Conservation (phyloP, 2,329 filamentous ascomycete genomes). For the Aspergillus fumigatus region DNA sequence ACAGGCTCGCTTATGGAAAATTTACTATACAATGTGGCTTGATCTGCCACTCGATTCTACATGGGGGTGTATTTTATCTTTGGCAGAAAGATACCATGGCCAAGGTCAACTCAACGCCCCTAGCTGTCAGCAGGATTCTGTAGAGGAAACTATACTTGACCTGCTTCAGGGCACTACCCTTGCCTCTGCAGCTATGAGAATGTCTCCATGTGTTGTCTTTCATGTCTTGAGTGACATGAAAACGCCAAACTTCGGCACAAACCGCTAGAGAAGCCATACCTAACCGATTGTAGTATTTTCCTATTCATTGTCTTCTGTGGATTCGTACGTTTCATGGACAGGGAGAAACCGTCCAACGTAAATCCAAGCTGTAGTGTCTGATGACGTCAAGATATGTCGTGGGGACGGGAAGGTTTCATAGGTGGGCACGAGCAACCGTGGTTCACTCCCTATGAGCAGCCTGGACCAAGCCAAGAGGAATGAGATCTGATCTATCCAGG, state of each 20-base stretch:
- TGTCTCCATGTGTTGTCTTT: neutral
- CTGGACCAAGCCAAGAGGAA: too few species aligned
- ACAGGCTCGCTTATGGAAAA: too few species aligned
- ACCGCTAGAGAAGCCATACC: neutral
- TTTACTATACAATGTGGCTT: neutral
- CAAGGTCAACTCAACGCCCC: neutral
- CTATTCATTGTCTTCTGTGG: neutral
- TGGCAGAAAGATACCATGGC: neutral
- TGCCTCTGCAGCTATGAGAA: neutral
- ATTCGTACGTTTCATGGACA: too few species aligned
- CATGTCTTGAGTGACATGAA: neutral
- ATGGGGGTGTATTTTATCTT: neutral
- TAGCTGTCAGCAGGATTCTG: too few species aligned
- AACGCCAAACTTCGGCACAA: neutral
- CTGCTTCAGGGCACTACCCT: neutral
- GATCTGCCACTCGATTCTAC: neutral
- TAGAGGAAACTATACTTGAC: neutral
- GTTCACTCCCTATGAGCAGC: neutral
- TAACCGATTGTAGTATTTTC: neutral
- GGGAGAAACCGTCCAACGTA: too few species aligned
- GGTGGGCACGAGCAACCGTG: neutral
- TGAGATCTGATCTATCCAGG: neutral
- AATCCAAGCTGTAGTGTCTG: too few species aligned
- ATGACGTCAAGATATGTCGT: neutral
- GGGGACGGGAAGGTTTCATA: neutral